A percentile compares a stretch with the other conserved stretches of the same genome.
These are phyloP conservation scores for Erythrobasidium yunnanense DNA, from an alignment of 768 basidiomycete genomes.

Conservation along the genomic window DNA sequence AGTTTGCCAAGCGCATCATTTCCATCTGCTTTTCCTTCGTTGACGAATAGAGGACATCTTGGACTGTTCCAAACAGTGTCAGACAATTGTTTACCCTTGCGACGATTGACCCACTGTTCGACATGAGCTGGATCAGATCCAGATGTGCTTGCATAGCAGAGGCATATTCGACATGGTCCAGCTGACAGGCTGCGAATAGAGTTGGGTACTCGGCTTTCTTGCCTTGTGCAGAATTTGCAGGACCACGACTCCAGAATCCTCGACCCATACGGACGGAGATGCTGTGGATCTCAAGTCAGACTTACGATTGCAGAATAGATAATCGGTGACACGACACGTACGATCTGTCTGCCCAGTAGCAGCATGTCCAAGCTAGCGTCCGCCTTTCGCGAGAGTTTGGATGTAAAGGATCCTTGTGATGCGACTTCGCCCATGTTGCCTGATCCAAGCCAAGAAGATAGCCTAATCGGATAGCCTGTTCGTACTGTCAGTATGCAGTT, in stretches of 20 bases:
- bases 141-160: background rate
- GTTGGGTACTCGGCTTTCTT: background rate
- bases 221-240: background rate
- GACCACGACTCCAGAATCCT: background rate
- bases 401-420: background rate
- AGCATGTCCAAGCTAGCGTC: background rate
- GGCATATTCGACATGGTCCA: background rate
- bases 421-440: background rate
- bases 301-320: background rate
- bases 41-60: background rate
- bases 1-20: background rate
- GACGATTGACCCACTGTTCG: background rate
- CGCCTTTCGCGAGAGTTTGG: background rate
- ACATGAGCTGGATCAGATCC: background rate
- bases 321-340: background rate
- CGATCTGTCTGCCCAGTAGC: background rate
- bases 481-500: too few relatives aligned
- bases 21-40: background rate
- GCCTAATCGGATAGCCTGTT: background rate
- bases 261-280: background rate
- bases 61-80: background rate
- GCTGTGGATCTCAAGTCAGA: background rate
- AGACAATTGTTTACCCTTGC: background rate
- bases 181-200: background rate
- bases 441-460: background rate